These are phyloP conservation scores for Cyberlindnera saturnus DNA, from an alignment of 805 yeast species.

Conservation along the genomic window DNA sequence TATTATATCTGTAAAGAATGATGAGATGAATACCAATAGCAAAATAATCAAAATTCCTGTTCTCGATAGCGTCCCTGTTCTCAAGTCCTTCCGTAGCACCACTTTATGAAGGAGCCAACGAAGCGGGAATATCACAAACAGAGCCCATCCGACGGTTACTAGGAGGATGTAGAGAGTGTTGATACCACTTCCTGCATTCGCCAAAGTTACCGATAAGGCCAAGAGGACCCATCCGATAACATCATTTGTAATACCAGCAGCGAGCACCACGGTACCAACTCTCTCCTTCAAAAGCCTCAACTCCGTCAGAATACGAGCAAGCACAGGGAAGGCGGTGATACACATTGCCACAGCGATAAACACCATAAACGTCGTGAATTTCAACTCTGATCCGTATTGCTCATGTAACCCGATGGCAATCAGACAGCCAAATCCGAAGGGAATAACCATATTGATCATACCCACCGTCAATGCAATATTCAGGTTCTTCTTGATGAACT, in stretches of 20 bases:
- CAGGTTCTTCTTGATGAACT: constrained; percentile 54
- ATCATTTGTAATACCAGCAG: constrained; percentile 80
- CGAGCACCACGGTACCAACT: constrained; percentile 67
- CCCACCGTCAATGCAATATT: constrained; percentile 66
- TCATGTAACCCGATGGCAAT: constrained; percentile 56
- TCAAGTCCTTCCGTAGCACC: constrained; percentile 44
- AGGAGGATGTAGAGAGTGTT: constrained; percentile 64
- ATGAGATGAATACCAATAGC: constrained; percentile 52
- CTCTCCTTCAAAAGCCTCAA: constrained; percentile 63
- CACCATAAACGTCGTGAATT: constrained; percentile 71
- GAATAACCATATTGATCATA: constrained; percentile 64
- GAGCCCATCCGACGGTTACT: constrained; percentile 63
- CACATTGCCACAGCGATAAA: constrained; percentile 81
- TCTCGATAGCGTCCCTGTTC: constrained; percentile 57
- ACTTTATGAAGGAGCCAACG: constrained; percentile 40
- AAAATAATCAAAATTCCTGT: constrained; percentile 51
- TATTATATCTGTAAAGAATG: constrained; percentile 76
- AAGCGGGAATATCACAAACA: constrained; percentile 53
- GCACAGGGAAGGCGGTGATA: constrained; percentile 81
- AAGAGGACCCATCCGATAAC: constrained; percentile 76
- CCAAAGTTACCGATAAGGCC: constrained; percentile 71
- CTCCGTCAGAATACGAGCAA: constrained; percentile 74
- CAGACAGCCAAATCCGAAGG: constrained; percentile 75
- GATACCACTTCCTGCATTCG: constrained; percentile 64
- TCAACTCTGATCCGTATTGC: constrained; percentile 27